phyloP scores from a whole-genome alignment of 306 rosid genomes.

The Gastrolobium bilobum region DNA sequence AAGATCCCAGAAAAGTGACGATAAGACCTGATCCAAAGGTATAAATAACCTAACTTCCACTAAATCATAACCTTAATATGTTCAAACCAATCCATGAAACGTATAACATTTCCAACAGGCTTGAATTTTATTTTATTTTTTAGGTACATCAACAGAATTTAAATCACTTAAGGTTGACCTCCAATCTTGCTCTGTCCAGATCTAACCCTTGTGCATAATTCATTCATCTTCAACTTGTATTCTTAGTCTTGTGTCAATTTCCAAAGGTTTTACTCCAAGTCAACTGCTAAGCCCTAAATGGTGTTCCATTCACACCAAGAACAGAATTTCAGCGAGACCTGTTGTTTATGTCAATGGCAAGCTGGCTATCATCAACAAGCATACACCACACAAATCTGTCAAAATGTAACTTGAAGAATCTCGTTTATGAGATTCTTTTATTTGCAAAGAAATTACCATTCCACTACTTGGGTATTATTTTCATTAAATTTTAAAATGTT shows the following conservation, averaged over 20 bases:
- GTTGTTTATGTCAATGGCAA: slow-evolving; percentile 18
- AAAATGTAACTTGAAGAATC: slow-evolving; percentile 21
- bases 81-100: slow-evolving; percentile 31
- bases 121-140: not conserved
- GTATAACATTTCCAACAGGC: slow-evolving; percentile 30
- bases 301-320: slow-evolving; percentile 9
- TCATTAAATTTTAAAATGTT: slow-evolving; percentile 12
- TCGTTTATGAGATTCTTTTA: not conserved
- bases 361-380: slow-evolving; percentile 33
- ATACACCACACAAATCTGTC: slow-evolving; percentile 12
- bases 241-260: not conserved
- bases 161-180: not conserved
- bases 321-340: slow-evolving; percentile 18
- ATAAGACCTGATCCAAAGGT: not conserved
- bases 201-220: slow-evolving; percentile 7
- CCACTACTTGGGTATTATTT: slow-evolving; percentile 14
- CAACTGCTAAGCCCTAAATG: slow-evolving; percentile 3
- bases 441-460: slow-evolving; percentile 24
- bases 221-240: not conserved
- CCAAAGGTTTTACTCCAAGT: slow-evolving; percentile 32
- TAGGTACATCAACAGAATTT: not conserved
- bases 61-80: slow-evolving; percentile 29
- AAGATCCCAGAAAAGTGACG: slow-evolving; percentile 19
- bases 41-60: slow-evolving; percentile 29
- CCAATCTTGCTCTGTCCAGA: slow-evolving; percentile 27